phyloP scores from a whole-genome alignment of 208 protist genomes.

The Porcisia hertigi region DNA sequence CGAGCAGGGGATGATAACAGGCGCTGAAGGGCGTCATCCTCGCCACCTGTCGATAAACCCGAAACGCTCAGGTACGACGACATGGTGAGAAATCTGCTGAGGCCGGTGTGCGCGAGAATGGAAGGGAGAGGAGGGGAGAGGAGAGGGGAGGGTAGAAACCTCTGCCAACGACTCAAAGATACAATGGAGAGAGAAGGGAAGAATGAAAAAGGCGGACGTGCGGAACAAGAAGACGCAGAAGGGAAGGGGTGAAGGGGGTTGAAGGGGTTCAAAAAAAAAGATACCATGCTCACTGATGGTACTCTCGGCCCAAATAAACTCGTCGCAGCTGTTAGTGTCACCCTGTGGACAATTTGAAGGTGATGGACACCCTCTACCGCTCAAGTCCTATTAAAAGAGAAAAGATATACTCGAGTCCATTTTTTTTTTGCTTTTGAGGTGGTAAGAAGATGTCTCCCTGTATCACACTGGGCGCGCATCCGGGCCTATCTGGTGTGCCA shows the following conservation, averaged over 20 bases:
- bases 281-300: too few species aligned
- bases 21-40: conserved; percentile 46
- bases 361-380: too few species aligned
- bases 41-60: conserved; percentile 39
- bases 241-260: background rate
- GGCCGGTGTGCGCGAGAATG: background rate
- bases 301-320: background rate
- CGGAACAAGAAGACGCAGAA: background rate
- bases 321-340: background rate
- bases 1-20: conserved; percentile 27
- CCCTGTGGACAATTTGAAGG: background rate
- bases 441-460: too few species aligned
- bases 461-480: background rate
- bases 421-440: background rate
- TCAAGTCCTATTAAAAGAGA: too few species aligned
- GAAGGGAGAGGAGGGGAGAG: background rate
- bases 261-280: background rate
- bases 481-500: background rate
- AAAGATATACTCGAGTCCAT: too few species aligned
- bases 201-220: background rate
- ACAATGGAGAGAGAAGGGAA: background rate
- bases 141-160: background rate
- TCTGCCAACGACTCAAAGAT: background rate
- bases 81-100: background rate
- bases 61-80: conserved; percentile 54